Evolutionary conservation across 768 basidiomycete species (phyloP), one percentile per base, ranked within the genome.

Genomic region (Cubamyces lactineus): DNA sequence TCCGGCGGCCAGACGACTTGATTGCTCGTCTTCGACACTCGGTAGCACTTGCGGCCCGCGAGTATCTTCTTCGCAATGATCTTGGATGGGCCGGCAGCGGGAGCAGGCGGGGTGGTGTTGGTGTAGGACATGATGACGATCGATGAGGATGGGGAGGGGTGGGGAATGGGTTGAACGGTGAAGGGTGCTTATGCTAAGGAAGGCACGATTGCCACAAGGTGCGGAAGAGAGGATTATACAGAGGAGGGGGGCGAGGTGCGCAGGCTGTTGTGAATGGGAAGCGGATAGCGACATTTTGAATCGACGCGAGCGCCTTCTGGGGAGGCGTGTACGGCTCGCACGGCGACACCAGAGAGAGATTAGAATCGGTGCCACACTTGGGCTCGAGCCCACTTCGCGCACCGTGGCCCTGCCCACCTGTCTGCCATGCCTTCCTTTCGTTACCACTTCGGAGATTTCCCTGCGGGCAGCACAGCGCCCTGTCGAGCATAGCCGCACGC

Each of bases 1-100:
- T 87, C 83, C 12, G 86, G 88, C 54, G 90, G 90, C 90, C 90
- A 91, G 21, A 92, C 89, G 11, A 87, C 81, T 71, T 91, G 89
- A 30, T 85, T 84, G 64, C 73, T 75, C 47, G 87, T 89, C 70
- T 84, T 83, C 26, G 87, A 74, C 0, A 86, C 89, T 71, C 90
- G 89, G 87, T 88, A 91, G 69, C 82, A 86, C 74, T 89, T 90
- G 65, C 89, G 83, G 45, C 82, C 82, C 63, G 80, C 84, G 64
- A 88, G 82, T 63, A 91, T 85, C 50, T 84, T 83, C 70, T 85
- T 49, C 24, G 79, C 72, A 89, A 82, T 63, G 87, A 86, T 21
- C 50, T 60, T 87, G 86, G 51, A 74, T 64, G 60, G 74, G 34
- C 42, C 46, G 23, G 56, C 42, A 41, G 43, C 39, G 48, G 45